Conservation (phyloP, 805 yeast species). For the Kuraishia ogatae region DNA sequence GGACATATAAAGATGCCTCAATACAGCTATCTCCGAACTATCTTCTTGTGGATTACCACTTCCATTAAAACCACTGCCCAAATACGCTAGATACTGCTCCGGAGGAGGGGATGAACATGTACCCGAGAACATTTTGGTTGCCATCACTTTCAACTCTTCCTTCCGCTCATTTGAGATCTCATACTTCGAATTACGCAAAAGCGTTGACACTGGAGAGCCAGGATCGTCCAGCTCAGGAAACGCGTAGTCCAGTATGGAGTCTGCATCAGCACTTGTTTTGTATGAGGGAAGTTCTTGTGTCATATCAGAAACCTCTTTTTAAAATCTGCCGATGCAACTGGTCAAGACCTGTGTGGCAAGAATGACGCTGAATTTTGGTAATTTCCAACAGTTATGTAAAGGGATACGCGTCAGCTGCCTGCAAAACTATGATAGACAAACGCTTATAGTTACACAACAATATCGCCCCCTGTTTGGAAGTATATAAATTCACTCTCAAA, state of each 20-base stretch:
- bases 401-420: no score
- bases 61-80: conserved; percentile 15
- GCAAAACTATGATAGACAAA: no score
- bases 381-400: no score
- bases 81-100: conserved; percentile 15
- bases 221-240: conserved; percentile 6
- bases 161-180: neutral
- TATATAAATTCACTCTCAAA: no score
- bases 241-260: neutral
- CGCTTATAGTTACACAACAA: no score
- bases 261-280: neutral
- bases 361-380: no score
- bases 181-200: neutral
- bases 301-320: neutral
- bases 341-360: no score
- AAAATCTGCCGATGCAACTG: no score
- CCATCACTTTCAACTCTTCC: neutral
- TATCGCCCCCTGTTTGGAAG: no score
- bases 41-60: neutral
- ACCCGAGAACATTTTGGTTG: neutral
- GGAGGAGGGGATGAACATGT: conserved; percentile 4
- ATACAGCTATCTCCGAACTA: conserved; percentile 24
- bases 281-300: neutral
- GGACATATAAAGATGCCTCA: conserved; percentile 37
- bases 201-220: conserved; percentile 3